Evolutionary conservation across 441 rosid species (phyloP).

Genomic region (Bocquillonia castaneifolia): DNA sequence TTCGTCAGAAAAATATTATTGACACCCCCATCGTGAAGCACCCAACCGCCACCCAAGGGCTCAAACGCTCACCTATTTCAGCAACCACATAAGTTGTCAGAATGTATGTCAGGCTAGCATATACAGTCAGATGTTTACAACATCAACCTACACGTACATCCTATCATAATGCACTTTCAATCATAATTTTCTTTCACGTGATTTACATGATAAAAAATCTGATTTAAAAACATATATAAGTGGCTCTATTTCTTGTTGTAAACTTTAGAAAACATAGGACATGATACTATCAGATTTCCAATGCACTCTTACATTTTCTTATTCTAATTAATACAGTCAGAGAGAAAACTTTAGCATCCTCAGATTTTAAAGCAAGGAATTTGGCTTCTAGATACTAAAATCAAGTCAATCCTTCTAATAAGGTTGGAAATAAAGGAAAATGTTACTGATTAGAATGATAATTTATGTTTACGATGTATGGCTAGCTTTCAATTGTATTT

Average conservation of each 20-base stretch:
- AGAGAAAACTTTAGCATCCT: background rate
- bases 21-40: slow-evolving; percentile 84
- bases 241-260: too few species aligned
- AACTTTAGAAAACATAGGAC: background rate
- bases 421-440: background rate
- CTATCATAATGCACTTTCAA: background rate
- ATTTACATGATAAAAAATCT: background rate
- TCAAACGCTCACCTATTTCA: slow-evolving; percentile 78
- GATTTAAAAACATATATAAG: background rate
- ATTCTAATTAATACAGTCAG: background rate
- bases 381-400: background rate
- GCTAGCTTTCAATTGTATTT: background rate
- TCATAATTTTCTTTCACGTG: background rate
- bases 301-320: background rate
- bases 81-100: slow-evolving; percentile 10
- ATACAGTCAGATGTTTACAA: slow-evolving; percentile 6
- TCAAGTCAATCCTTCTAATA: background rate
- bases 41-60: slow-evolving; percentile 88
- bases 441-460: background rate
- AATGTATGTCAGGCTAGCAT: slow-evolving; percentile 2
- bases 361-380: background rate
- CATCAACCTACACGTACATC: background rate
- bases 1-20: slow-evolving; percentile 51
- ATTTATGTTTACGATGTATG: background rate
- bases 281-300: background rate